Conservation (phyloP, 2,329 filamentous ascomycete genomes). For the Colletotrichum filicis region DNA sequence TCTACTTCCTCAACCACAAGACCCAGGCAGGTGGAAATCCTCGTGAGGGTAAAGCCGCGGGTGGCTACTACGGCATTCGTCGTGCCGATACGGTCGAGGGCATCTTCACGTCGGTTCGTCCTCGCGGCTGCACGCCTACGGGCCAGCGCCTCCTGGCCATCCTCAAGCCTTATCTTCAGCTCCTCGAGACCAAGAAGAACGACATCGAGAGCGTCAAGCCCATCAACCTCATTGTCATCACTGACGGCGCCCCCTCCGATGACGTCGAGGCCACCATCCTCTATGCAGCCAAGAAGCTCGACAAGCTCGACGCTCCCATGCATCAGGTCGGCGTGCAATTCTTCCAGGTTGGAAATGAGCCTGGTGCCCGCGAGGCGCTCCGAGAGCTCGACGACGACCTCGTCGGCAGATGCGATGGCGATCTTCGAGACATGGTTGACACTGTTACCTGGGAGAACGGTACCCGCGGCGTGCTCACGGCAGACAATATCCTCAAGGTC, state of each 20-base stretch:
- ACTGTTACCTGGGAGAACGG: slow-evolving; percentile 77
- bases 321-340: slow-evolving; percentile 95
- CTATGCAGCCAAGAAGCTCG: slow-evolving; percentile 74
- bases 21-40: slow-evolving; percentile 49
- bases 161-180: slow-evolving; percentile 74
- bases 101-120: slow-evolving; percentile 77
- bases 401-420: slow-evolving; percentile 60
- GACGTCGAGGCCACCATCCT: slow-evolving; percentile 80
- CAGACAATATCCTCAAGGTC: slow-evolving; percentile 80
- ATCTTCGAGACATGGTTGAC: slow-evolving; percentile 89
- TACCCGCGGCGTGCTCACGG: slow-evolving; percentile 62
- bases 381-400: slow-evolving; percentile 81
- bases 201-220: slow-evolving; percentile 70
- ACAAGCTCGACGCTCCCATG: slow-evolving; percentile 74
- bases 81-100: slow-evolving; percentile 66
- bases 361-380: slow-evolving; percentile 71
- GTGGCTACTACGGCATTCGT: slow-evolving; percentile 74
- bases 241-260: slow-evolving; percentile 85
- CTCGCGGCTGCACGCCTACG: slow-evolving; percentile 77
- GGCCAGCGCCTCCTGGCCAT: slow-evolving; percentile 78
- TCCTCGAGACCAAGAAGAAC: slow-evolving; percentile 51
- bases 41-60: slow-evolving; percentile 47
- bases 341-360: slow-evolving; percentile 89
- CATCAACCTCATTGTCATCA: slow-evolving; percentile 92
- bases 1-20: slow-evolving; percentile 87